Conservation (phyloP, 1,284 basidiomycete species). For the Coriolopsis trogii region DNA sequence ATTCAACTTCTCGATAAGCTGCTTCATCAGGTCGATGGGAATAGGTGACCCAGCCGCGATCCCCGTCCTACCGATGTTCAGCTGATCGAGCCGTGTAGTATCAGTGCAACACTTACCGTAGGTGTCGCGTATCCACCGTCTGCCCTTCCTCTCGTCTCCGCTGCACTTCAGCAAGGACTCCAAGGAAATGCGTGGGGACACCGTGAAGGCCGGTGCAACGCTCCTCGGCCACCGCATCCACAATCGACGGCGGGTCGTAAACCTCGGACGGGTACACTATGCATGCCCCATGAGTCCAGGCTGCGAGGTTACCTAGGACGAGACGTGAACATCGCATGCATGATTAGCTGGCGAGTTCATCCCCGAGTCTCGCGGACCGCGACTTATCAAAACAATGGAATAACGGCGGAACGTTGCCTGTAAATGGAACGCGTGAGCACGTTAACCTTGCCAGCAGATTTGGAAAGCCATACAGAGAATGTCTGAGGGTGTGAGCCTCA, state of each 20-base stretch:
- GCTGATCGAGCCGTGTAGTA: not conserved
- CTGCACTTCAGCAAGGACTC: conserved; percentile 68
- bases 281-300: conserved; percentile 75
- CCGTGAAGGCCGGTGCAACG: conserved; percentile 81
- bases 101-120: conserved; percentile 48
- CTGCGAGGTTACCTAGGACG: conserved; percentile 80
- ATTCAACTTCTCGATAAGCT: conserved; percentile 66
- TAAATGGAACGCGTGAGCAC: not conserved
- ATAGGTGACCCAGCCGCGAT: conserved; percentile 81
- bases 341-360: conserved; percentile 4
- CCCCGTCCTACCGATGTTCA: conserved; percentile 56
- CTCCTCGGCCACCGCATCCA: conserved; percentile 68
- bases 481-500: conserved; percentile 67
- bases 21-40: conserved; percentile 79
- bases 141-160: conserved; percentile 50
- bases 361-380: not conserved
- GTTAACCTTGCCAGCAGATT: not conserved
- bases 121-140: conserved; percentile 45
- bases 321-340: conserved; percentile 50
- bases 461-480: conserved; percentile 56
- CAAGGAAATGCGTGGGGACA: conserved; percentile 85
- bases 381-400: conserved; percentile 90
- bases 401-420: conserved; percentile 79
- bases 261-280: conserved; percentile 76
- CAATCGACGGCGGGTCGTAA: conserved; percentile 65